Evolutionary conservation across 208 protist genomes (phyloP).

Genomic region (Vickermania ingenoplastis): DNA sequence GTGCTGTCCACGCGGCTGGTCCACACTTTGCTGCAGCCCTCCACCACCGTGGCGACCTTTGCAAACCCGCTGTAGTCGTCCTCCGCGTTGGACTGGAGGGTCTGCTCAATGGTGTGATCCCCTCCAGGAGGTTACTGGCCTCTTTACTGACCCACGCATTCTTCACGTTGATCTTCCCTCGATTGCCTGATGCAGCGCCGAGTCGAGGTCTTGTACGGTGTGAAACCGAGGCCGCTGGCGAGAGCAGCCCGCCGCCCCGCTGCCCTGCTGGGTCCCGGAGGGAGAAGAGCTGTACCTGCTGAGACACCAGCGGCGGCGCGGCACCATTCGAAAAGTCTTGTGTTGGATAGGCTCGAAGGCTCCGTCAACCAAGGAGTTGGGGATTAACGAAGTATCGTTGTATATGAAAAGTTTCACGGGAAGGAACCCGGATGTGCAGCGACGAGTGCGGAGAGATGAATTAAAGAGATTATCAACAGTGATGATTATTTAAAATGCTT

Average conservation of each 20-base stretch:
- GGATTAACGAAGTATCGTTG: no score
- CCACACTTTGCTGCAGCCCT: constrained; percentile 88
- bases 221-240: constrained; percentile 74
- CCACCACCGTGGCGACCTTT: constrained; percentile 84
- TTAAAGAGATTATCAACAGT: no score
- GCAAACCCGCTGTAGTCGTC: constrained; percentile 85
- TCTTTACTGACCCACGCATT: constrained; percentile 85
- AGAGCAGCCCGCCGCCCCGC: constrained; percentile 11
- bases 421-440: no score
- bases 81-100: constrained; percentile 33
- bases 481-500: no score
- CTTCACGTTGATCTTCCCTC: constrained; percentile 82
- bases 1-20: constrained; percentile 86
- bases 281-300: no score
- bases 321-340: no score
- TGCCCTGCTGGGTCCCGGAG: no score
- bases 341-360: no score
- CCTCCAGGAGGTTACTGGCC: constrained; percentile 80
- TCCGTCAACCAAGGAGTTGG: no score
- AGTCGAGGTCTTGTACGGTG: constrained; percentile 77
- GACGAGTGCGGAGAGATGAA: no score
- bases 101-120: constrained; percentile 83
- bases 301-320: no score
- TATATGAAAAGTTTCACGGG: no score
- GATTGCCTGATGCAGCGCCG: constrained; percentile 74